Conservation (phyloP, 208 protist species). For the Leishmania martiniquensis region DNA sequence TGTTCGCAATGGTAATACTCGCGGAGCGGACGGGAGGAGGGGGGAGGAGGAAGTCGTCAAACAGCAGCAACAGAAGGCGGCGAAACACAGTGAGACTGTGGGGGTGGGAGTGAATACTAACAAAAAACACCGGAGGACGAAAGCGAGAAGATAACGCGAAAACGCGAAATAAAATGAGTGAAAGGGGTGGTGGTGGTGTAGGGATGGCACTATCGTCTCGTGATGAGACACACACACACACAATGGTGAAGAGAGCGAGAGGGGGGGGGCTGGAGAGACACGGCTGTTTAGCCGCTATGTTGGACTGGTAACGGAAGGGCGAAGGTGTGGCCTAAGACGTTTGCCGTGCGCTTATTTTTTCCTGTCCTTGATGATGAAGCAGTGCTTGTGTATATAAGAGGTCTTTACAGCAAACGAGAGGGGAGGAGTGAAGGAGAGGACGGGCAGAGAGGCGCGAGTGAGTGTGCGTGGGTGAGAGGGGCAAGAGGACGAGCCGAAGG, state of each 20-base stretch:
- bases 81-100: neutral
- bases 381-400: neutral
- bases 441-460: no score
- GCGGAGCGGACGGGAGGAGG: neutral
- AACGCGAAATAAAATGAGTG: neutral
- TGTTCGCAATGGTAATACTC: neutral
- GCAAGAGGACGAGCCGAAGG: neutral
- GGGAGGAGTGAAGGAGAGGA: neutral
- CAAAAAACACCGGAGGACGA: neutral
- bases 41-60: neutral
- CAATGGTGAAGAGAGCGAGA: neutral
- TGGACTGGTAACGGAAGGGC: neutral
- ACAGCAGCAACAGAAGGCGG: neutral
- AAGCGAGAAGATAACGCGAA: neutral
- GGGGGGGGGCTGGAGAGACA: neutral
- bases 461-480: no score
- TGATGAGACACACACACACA: neutral
- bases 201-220: neutral
- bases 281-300: neutral
- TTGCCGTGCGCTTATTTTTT: neutral
- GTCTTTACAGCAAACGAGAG: neutral
- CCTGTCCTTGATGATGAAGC: neutral
- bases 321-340: neutral
- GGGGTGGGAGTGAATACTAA: neutral
- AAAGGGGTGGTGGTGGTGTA: no score